Conservation (phyloP, 2,329 filamentous ascomycete species). For the Rhynchosporium secalis region DNA sequence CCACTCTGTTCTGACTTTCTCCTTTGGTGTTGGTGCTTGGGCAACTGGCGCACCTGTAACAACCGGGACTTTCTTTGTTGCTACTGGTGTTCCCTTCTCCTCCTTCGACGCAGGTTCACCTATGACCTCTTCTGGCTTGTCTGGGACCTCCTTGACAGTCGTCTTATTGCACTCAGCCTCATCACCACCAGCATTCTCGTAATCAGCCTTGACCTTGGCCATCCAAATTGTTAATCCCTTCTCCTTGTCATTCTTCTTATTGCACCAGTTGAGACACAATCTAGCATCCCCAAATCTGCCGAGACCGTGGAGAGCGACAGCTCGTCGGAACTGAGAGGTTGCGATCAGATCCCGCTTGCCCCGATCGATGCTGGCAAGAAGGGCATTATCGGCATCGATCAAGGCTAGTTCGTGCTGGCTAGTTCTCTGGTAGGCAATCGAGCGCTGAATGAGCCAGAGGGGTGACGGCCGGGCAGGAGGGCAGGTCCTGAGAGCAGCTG, state of each 20-base stretch:
- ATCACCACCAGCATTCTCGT: conserved; percentile 49
- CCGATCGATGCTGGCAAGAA: conserved; percentile 62
- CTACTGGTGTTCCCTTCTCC: conserved; percentile 14
- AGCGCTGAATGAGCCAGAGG: conserved; percentile 78
- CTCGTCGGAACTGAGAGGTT: conserved; percentile 79
- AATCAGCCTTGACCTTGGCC: conserved; percentile 53
- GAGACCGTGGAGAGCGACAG: conserved; percentile 69
- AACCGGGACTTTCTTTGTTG: conserved; percentile 14
- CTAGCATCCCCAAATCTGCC: conserved; percentile 74
- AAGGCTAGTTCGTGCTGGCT: conserved; percentile 64
- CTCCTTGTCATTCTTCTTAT: conserved; percentile 53
- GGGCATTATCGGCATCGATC: conserved; percentile 66
- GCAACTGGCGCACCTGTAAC: conserved; percentile 22
- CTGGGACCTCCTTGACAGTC: conserved; percentile 55
- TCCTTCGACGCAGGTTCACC: conserved; percentile 20
- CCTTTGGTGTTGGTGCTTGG: conserved; percentile 44
- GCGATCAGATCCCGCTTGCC: conserved; percentile 74
- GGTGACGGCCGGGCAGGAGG: conserved; percentile 73
- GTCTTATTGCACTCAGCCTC: conserved; percentile 48
- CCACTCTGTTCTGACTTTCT: conserved; percentile 69
- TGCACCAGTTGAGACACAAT: conserved; percentile 63
- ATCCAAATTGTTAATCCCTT: conserved; percentile 58
- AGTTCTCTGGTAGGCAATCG: conserved; percentile 72
- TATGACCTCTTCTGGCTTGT: conserved; percentile 42
- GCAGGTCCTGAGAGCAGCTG: conserved; percentile 67